Evolutionary conservation across 208 protist genomes (phyloP), one percentile per base, ranked within the genome.

Genomic region (Naegleria gruberi): DNA sequence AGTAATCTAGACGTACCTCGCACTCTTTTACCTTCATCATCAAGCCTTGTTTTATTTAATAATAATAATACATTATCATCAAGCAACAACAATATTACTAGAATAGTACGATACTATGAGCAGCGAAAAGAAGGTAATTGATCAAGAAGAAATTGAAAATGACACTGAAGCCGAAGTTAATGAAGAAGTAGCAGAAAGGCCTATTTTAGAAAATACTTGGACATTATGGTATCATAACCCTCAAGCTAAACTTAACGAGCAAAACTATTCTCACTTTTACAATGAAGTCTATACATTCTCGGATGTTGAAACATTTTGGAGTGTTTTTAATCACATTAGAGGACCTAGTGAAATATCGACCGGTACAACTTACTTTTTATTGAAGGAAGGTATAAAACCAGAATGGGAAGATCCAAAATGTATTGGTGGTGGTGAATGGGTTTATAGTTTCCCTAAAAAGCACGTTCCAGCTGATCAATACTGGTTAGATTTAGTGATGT

Each of bases 351-450:
- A 94, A 42, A 93, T 98, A 87, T 89, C 89, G 37, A 90, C 93
- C 77, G 96, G 97, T 88, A 94, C 90, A 57, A 98, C 95, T 88
- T 96, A 98, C 44, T 97, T 97, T 92, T 94, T 99, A 51, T 99
- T 99, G 92, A 96, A 97, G 34, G 95, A 98, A 87, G 97, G 96
- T 77, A 97, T 99, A 86, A 95, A 98, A 91, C 97, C 97, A 85
- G 97, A 97, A 93, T 99, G 97, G 97, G 97, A 99, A 92, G 96
- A 98, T 91, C 90, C 93, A n/a, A 91, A 93, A 30, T 98, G 98
- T 93, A 92, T 92, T 30, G 91, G 95, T 89, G 96, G 96, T 57
- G 96, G 96, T 37, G 65, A 77, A 37, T 77, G 65, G 65, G 65
- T 77, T 37, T 77, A 37, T n/a, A 77, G 30, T 7, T 77, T 77